phyloP scores from a whole-genome alignment of 768 basidiomycete genomes.

The Paxillus ammoniavirescens region DNA sequence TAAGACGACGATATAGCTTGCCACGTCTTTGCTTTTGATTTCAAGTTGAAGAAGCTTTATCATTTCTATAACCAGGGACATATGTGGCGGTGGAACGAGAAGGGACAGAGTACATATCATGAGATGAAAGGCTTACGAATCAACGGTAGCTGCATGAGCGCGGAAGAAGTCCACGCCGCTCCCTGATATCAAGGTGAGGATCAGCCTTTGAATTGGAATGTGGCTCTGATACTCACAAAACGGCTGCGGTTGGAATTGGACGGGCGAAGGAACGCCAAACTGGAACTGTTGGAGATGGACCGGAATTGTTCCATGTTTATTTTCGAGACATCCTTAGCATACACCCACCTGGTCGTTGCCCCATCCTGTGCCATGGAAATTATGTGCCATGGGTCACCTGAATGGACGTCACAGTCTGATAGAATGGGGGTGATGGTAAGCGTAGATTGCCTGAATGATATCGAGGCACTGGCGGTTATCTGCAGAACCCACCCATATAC shows the following conservation, averaged over 20 bases:
- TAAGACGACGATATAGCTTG: background rate
- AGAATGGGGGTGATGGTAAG: background rate
- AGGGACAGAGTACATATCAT: background rate
- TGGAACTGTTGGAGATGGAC: conserved; percentile 20
- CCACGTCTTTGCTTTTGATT: background rate
- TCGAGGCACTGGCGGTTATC: background rate
- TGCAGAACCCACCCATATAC: too few relatives aligned
- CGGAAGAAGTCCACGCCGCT: conserved; percentile 60
- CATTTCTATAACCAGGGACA: background rate
- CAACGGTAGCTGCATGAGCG: conserved; percentile 47
- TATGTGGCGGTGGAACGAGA: background rate
- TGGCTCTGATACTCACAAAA: conserved; percentile 42
- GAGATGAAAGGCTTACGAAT: conserved; percentile 2
- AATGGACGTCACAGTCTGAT: background rate
- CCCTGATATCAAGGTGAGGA: conserved; percentile 40
- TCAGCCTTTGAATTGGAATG: background rate
- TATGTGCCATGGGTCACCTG: conserved; percentile 37
- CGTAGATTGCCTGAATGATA: background rate
- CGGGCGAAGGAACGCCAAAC: conserved; percentile 34
- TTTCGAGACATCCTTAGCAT: too few relatives aligned
- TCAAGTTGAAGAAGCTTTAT: too few relatives aligned
- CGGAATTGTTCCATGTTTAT: background rate
- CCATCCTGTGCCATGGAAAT: conserved; percentile 50
- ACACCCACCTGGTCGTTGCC: conserved; percentile 41
- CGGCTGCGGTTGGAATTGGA: conserved; percentile 45